These are phyloP conservation scores for Taphrina flavorubra DNA, from an alignment of 1,139 yeast genomes.

Conservation along the genomic window DNA sequence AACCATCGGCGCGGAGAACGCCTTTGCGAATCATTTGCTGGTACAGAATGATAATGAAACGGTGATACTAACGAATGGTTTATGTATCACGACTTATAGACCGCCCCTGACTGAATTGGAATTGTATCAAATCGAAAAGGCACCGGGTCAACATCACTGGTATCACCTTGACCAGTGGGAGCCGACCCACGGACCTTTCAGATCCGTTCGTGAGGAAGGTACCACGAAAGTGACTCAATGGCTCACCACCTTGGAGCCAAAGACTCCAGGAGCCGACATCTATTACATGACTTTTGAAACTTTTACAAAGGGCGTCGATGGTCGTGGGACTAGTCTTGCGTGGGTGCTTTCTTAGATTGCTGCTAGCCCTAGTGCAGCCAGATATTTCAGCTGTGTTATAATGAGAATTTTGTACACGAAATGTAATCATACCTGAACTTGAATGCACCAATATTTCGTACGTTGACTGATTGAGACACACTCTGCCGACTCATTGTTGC, in stretches of 20 bases:
- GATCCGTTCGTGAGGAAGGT: background rate
- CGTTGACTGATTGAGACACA: no score
- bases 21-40: constrained; percentile 5
- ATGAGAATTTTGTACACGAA: no score
- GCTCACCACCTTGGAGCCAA: constrained; percentile 5
- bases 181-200: background rate
- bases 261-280: background rate
- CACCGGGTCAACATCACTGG: background rate
- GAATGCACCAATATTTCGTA: no score
- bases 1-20: background rate
- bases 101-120: constrained; percentile 2
- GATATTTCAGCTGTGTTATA: no score
- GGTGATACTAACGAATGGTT: background rate
- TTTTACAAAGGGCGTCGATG: background rate
- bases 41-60: constrained; percentile 4
- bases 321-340: background rate
- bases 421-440: no score
- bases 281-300: constrained; percentile 7
- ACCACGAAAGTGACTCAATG: background rate
- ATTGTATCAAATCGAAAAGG: background rate
- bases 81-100: background rate
- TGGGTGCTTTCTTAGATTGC: background rate
- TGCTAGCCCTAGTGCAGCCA: no score
- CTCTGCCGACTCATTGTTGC: no score
- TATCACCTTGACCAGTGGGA: background rate